Evolutionary conservation across 2,329 filamentous ascomycete species (phyloP), one percentile per base, ranked within the genome.

Genomic region (Penicillium aurantiogriseum): DNA sequence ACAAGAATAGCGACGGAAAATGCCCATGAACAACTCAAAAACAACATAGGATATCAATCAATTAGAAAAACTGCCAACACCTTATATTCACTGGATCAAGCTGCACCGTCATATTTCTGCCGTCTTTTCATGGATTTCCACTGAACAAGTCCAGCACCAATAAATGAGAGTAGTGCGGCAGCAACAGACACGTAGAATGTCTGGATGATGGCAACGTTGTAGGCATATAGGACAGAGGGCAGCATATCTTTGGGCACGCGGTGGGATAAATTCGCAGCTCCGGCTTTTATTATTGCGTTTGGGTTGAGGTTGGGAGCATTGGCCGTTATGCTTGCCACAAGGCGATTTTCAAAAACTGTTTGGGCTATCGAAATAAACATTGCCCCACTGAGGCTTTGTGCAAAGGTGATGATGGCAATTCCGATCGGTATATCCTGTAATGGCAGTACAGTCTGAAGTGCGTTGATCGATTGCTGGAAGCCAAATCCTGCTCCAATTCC

Each of bases 181-280:
- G 69, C 72, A 19, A 76, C 67, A 5, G 66, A 64, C n/a, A 73
- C 71, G 54, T 75, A 76, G 54, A 74, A 77, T 2, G 75, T 72
- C 40, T 74, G 57, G 1, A 70, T 73, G 19, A 78, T 61, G 1
- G 76, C 70, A 15, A 63, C 54, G 35, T 76, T 78, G 61, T 78
- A 78, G 2, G 71, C 73, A 33, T 59, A 40, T 13, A 75, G 60
- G 2, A 77, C 75, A 0, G 63, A 64, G 0, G 65, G 59, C 5
- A 77, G 64, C 10, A 65, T 47, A 6, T 67, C 56, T 19, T 59
- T 39, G 0, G 72, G 57, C 4, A 77, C 61, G 2, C 67, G 60
- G 0, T 67, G 54, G 3, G 68, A 66, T 13, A 78, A 53, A 54
- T 69, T 67, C 2, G 76, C 75, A 6, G 76, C 76, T 1, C 76